Evolutionary conservation across 2,329 filamentous ascomycete species (phyloP).

Genomic region (Aspergillus jensenii): DNA sequence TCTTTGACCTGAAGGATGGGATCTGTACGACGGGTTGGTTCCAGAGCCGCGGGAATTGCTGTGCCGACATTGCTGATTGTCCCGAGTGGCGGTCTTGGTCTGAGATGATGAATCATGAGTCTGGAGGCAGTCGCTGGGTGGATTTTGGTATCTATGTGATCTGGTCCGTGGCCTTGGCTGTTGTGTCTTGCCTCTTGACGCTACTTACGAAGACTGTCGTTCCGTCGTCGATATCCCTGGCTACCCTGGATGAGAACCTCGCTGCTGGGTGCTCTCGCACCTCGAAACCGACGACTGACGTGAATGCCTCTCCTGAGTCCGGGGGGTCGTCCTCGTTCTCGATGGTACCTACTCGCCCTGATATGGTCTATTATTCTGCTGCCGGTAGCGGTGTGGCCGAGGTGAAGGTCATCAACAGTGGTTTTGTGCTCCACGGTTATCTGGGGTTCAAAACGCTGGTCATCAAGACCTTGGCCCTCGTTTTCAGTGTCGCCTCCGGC

Average conservation of each 20-base stretch:
- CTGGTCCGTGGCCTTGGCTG: constrained; percentile 68
- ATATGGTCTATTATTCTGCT: constrained; percentile 93
- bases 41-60: constrained; percentile 68
- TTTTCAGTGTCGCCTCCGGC: constrained; percentile 88
- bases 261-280: constrained; percentile 60
- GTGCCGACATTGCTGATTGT: constrained; percentile 55
- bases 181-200: constrained; percentile 74
- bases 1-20: constrained; percentile 90
- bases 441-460: constrained; percentile 83
- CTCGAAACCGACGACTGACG: constrained; percentile 45
- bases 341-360: constrained; percentile 48
- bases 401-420: constrained; percentile 95
- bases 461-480: constrained; percentile 78
- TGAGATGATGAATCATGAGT: constrained; percentile 57
- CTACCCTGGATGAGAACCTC: constrained; percentile 90
- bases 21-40: constrained; percentile 76
- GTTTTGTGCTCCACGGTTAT: constrained; percentile 95
- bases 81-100: constrained; percentile 65
- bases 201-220: constrained; percentile 92
- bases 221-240: constrained; percentile 80
- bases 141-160: constrained; percentile 75
- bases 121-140: constrained; percentile 57
- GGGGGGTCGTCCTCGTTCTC: constrained; percentile 37
- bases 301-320: constrained; percentile 44
- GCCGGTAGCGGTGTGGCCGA: constrained; percentile 96